A percentile compares a stretch with the other conserved stretches of the same genome.
Conservation (phyloP, 2,329 filamentous ascomycete species). For the Emydomyces testavorans region DNA sequence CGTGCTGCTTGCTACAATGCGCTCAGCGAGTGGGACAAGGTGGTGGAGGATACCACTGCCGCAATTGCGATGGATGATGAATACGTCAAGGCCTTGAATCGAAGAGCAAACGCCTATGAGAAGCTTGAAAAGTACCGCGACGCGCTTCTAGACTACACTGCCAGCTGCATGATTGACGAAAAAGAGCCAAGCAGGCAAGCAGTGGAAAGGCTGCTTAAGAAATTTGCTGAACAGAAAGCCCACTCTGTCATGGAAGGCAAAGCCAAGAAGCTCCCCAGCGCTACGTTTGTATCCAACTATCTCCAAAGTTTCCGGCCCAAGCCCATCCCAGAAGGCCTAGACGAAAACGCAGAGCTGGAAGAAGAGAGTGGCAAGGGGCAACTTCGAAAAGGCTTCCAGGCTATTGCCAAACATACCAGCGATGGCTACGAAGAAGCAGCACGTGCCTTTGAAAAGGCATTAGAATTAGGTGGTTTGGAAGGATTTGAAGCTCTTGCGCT, state of each 20-base stretch:
- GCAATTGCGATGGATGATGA: constrained; percentile 86
- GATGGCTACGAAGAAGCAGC: constrained; percentile 87
- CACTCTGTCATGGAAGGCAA: constrained; percentile 74
- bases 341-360: constrained; percentile 64
- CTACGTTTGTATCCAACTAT: constrained; percentile 97
- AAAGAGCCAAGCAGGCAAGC: constrained; percentile 80
- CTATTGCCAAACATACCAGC: constrained; percentile 73
- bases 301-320: constrained; percentile 92
- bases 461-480: constrained; percentile 68
- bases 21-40: constrained; percentile 83
- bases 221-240: constrained; percentile 89
- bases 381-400: constrained; percentile 68
- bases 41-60: constrained; percentile 91
- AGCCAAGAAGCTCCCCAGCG: constrained; percentile 77
- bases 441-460: constrained; percentile 71
- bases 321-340: constrained; percentile 66
- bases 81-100: constrained; percentile 96
- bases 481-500: constrained; percentile 83
- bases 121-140: constrained; percentile 84
- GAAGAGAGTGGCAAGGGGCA: constrained; percentile 74
- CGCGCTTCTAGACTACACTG: constrained; percentile 92
- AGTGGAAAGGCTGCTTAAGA: constrained; percentile 88
- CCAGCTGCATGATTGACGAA: constrained; percentile 96
- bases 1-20: constrained; percentile 95
- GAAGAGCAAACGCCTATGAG: constrained; percentile 92